Conservation (phyloP, 805 yeast genomes). For the Dipodascopsis tothii region DNA sequence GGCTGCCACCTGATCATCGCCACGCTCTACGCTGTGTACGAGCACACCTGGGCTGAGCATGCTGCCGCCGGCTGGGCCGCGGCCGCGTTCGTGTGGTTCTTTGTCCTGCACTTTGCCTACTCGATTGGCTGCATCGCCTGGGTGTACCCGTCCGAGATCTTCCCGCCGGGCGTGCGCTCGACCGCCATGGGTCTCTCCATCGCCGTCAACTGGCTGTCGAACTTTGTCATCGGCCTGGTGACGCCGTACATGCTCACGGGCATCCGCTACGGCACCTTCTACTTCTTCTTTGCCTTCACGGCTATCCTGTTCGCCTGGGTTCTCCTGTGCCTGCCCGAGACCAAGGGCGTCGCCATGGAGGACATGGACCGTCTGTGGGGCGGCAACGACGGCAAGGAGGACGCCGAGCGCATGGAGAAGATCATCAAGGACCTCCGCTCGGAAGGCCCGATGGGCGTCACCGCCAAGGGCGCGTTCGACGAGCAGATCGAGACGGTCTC, state of each 20-base stretch:
- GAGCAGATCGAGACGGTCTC: no score
- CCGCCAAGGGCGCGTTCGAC: no score
- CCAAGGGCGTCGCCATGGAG: conserved; percentile 71
- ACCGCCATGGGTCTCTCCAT: conserved; percentile 57
- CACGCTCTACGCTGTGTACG: conserved; percentile 37
- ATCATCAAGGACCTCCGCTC: conserved; percentile 9
- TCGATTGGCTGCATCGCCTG: conserved; percentile 32
- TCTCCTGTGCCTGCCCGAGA: conserved; percentile 39
- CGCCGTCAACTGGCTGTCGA: conserved; percentile 62
- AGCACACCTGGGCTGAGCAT: conserved; percentile 34
- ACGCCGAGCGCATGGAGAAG: conserved; percentile 13
- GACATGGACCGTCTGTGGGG: conserved; percentile 66
- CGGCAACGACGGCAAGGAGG: conserved; percentile 15
- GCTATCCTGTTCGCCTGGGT: conserved; percentile 45
- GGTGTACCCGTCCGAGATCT: conserved; percentile 63
- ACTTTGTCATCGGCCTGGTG: conserved; percentile 36
- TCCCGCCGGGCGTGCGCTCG: conserved; percentile 60
- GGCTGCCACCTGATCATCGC: conserved; percentile 35
- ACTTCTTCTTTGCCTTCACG: conserved; percentile 25
- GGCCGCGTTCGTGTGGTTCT: conserved; percentile 23
- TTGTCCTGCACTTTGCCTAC: conserved; percentile 26
- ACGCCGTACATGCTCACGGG: conserved; percentile 44
- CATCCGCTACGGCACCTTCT: conserved; percentile 17
- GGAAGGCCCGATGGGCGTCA: no score
- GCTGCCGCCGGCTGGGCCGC: conserved; percentile 24